Base-by-base conservation (phyloP, 2,329 filamentous ascomycete genomes). In the Rhynchosporium agropyri region DNA sequence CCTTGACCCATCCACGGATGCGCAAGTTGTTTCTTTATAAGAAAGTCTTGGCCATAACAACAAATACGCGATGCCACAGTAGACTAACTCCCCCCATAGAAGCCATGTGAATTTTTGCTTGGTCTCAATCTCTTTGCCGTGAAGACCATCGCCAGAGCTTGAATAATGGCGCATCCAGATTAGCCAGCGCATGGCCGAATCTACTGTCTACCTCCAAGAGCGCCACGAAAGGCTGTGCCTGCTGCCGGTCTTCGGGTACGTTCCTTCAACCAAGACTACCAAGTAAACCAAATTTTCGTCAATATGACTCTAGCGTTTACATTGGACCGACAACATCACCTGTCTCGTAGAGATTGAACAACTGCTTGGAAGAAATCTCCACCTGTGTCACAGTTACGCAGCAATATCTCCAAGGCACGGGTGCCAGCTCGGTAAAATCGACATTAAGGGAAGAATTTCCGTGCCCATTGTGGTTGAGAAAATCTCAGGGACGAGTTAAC, bases 401-500 rank as follows among this genome's bases (percentile, higher is more conserved):
- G 38, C 5, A 66, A 42, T 38, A 66, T 66, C 38, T 66, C 62
- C 12, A 64, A 8, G 10, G 65, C 62, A 29, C 60, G 57, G 65
- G 60, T 2, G 42, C 56, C 9, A 66, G 49, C 7, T 49, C 29
- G 8, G 60, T 43, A 42, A 49, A 60, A 58, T 54, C 15, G 62
- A 50, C 9, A 66, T 43, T 3, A 51, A 43, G 33, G 26, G 15
- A 8, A 66, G 62, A 38, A 33, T 63, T 40, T 64, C 38, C 2
- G 65, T 56, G 33, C 57, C 46, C 20, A 60, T 56, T 36, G 53
- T 57, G 0, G 65, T 60, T 3, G 60, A 62, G 50, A 66, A 66
- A 66, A 66, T 54, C 61, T 61, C 5, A 64, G 51, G 4, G 62
- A 66, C 26, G 65, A 66, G 42, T 66, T 66, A 6, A 66, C 60